Base-by-base conservation (phyloP, 371 early-diverging fungal genomes). In the Globomyces sp. region DNA sequence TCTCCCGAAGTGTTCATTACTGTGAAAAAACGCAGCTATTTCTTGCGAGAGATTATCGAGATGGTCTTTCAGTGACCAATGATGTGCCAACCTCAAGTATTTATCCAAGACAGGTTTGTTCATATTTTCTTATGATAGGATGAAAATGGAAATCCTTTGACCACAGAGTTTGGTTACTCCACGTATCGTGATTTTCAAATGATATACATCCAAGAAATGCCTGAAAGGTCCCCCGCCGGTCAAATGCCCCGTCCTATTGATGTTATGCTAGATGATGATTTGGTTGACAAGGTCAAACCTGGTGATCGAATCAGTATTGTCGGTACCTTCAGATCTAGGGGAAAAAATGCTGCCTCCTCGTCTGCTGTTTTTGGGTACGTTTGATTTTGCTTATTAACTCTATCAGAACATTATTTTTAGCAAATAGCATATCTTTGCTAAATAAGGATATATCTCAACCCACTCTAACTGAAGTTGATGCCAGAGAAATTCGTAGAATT, bases 151-250 rank as follows among this genome's bases (percentile, higher is more conserved):
- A 91, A 94, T 72, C 86, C 91, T 8, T 77, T 99, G 57, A 87
- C 87, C 1, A 94, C 98, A 1, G 99, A 99, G 77, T 99, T 90
- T 77, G 99, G 99, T 24, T 85, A 87, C 71, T 93, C 92, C 61
- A 86, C 87, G 4, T 99, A 99, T 77, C 80, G 92, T 10, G 98
- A 99, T 80, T 93, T 93, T 72, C 99, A 99, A 79, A 93, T 92
- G 2, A 84, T 98, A 65, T 91, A 87, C 63, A 84, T 99, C 49
- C 99, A 99, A 81, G 99, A 99, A 83, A 99, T 99, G 99, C 99
- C 99, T 0, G 99, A 99, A 79, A 89, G 96, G 46, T 92, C 99
- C 1, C 99, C 98, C 13, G 90, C 99, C 11, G 99, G 99, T 37
- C 95, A 95, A 72, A 80, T 99, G 63, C 99, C 99, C 47, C 89